phyloP scores from a whole-genome alignment of 257 asterid genomes.

The Solanum chilense region DNA sequence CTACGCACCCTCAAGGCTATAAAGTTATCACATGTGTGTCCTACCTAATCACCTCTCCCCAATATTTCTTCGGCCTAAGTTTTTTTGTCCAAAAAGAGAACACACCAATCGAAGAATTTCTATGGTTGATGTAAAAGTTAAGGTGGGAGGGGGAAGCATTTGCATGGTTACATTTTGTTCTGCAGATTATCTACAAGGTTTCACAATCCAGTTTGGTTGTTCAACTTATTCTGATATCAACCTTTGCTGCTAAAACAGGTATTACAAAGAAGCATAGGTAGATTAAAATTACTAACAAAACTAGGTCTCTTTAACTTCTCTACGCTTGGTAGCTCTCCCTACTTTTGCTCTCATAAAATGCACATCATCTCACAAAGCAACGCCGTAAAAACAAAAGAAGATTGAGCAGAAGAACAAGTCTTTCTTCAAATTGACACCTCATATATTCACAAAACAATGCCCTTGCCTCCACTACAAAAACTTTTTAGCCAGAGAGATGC shows the following conservation, averaged over 20 bases:
- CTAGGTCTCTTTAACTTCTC: neutral
- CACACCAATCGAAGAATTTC: neutral
- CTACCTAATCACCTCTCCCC: neutral
- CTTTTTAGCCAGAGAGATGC: constrained; percentile 7
- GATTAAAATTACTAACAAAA: neutral
- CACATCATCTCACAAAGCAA: neutral
- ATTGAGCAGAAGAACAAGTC: neutral
- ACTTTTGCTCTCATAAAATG: neutral
- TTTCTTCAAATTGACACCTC: constrained; percentile 26
- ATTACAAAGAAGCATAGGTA: neutral
- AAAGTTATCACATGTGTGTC: neutral
- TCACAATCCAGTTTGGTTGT: neutral
- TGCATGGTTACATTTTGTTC: neutral
- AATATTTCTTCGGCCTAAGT: no score
- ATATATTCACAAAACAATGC: constrained; percentile 44
- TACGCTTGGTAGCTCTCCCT: neutral
- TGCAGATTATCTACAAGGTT: neutral
- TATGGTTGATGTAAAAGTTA: neutral
- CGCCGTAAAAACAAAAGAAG: neutral
- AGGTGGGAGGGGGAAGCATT: neutral
- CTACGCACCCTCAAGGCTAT: neutral
- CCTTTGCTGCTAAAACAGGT: neutral
- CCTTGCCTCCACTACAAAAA: constrained; percentile 52
- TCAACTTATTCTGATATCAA: neutral
- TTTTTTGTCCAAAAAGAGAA: neutral